Base-by-base conservation (phyloP, 495 filamentous ascomycete species). In the Hypoxylon cercidicola region DNA sequence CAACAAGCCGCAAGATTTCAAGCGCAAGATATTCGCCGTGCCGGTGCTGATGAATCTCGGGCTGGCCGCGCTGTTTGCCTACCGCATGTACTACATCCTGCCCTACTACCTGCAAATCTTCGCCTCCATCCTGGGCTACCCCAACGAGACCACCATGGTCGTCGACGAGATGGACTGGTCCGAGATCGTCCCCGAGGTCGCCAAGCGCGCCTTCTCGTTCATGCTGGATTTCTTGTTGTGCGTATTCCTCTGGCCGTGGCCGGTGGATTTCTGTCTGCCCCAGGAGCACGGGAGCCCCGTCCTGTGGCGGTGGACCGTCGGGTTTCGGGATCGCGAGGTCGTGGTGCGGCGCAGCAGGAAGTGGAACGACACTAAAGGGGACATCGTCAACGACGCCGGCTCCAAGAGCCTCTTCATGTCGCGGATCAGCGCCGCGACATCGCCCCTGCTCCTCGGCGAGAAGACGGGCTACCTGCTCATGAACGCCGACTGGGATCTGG, bases 381-480 rank as follows among this genome's bases (percentile, higher is more conserved):
- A 79, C 66, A 60, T 82, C 49, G 52, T 78, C 48, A 56, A 75
- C 10, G 70, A 78, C 15, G 72, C 55, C 25, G 65, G 64, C 1
- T 59, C 62, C 10, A 55, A 64, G 11, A 73, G 70, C 25, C 60
- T 69, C 15, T 68, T 85, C 21, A 60, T 80, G 55, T 55, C 52
- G 5, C 70, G 74, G 30, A 70, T 83, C 23, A 46, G 69, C 34
- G 41, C 70, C 0, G 92, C 90, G 2, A 86, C 93, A 2, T 81
- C 86, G 2, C 82, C 84, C 10, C 75, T 83, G 69, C 81, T 86
- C 37, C 72, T 93, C 63, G 72, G 76, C 64, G 77, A 80, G 59
- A 93, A 90, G 78, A 93, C 92, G 19, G 91, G 91, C 1, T 93
- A 93, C 66, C 72, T 91, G 58, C 87, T 93, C 52, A 87, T 93